Evolutionary conservation across 305 asterid genomes (phyloP), one percentile per base, ranked within the genome.

Genomic region (Fraxinus velutina): DNA sequence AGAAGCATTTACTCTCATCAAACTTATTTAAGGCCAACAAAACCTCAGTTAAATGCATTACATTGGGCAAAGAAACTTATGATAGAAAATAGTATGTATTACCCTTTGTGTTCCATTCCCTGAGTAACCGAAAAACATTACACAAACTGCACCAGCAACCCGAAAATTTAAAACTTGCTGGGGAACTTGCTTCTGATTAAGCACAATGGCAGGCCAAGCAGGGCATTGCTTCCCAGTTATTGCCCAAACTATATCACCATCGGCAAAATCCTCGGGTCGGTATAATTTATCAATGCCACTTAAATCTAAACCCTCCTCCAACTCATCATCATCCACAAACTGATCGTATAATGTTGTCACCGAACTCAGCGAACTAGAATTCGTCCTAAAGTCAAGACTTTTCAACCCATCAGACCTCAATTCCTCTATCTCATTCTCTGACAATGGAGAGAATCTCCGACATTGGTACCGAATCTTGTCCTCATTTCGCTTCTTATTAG

Each of bases 71-170:
- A 75, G 19, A 79, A 79, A 76, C 76, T 76, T 62, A 52, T 73
- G 32, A 66, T 52, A 76, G 15, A 57, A 66, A 75, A 77, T 37
- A 55, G 15, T 6, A 42, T 32, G 50, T 15, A 85, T 64, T 91
- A 96, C 99, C 98, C 99, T 88, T 80, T 94, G 99, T 8, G 99
- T 92, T 82, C 99, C 97, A 80, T 96, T 94, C 79, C 98, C 98
- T 6, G 98, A 96, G 88, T 93, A 94, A 37, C 98, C 99, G 83
- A 96, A 96, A 88, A 96, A 96, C 99, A 96, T 96, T 17, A 96
- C 99, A 79, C 98, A 94, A 83, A 88, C 86, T 5, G 98, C 80
- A 36, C 93, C 91, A 39, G 85, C 76, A 88, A 91, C 84, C 22
- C 93, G 91, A 81, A 86, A 94, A 81, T 88, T 92, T 81, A 87